A percentile compares a stretch with the other conserved stretches of the same genome.
Evolutionary conservation across 805 yeast species (phyloP).

Genomic region (Hanseniaspora clermontiae): DNA sequence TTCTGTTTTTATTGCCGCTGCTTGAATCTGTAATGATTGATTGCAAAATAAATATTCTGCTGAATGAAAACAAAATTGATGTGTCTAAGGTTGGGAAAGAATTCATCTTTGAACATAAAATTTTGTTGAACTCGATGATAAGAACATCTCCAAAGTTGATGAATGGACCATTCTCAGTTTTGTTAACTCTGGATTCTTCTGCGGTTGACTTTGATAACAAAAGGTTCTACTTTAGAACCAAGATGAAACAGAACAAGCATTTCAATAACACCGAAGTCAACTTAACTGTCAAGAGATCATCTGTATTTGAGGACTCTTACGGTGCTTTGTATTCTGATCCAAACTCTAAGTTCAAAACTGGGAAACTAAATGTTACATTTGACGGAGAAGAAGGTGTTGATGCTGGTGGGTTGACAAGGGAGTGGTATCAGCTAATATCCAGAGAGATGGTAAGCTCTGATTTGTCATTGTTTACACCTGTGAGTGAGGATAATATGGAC

Average conservation of each 20-base stretch:
- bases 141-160: slow-evolving; percentile 79
- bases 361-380: slow-evolving; percentile 69
- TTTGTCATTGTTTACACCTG: slow-evolving; percentile 82
- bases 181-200: slow-evolving; percentile 66
- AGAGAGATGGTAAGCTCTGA: slow-evolving; percentile 94
- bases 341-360: slow-evolving; percentile 46
- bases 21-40: slow-evolving; percentile 92
- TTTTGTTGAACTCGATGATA: slow-evolving; percentile 81
- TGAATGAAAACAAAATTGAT: slow-evolving; percentile 20
- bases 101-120: slow-evolving; percentile 80
- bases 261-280: slow-evolving; percentile 31
- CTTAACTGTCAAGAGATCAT: slow-evolving; percentile 65
- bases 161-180: slow-evolving; percentile 89
- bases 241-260: slow-evolving; percentile 42
- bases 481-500: slow-evolving; percentile 68
- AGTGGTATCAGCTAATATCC: slow-evolving; percentile 90
- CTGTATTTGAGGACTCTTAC: slow-evolving; percentile 84
- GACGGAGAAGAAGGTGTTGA: slow-evolving; percentile 93
- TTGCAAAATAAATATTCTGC: slow-evolving; percentile 56
- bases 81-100: slow-evolving; percentile 49
- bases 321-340: slow-evolving; percentile 69
- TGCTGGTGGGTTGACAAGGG: slow-evolving; percentile 96
- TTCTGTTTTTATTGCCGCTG: slow-evolving; percentile 70
- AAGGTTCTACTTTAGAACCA: slow-evolving; percentile 67
- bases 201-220: slow-evolving; percentile 92